Percentiles rank a stretch among this genome's conserved stretches.
These are phyloP conservation scores for Ocimum tenuiflorum DNA, from an alignment of 257 asterid species.

Conservation along the genomic window DNA sequence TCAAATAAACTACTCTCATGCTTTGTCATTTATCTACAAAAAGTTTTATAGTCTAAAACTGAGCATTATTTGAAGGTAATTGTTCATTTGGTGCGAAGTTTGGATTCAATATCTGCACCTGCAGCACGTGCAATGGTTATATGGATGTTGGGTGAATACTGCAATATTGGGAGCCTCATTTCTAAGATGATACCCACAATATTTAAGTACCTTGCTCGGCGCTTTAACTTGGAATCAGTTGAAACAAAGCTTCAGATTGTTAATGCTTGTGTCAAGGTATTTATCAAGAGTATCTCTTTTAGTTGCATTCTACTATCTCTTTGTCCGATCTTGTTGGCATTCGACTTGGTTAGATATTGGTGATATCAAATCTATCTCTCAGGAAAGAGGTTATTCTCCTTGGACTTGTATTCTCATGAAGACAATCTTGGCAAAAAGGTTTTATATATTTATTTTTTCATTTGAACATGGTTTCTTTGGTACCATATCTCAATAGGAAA, in stretches of 20 bases:
- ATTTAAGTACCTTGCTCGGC: slow-evolving; percentile 61
- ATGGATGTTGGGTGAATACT: slow-evolving; percentile 94
- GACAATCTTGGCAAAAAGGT: neutral
- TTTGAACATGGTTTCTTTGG: neutral
- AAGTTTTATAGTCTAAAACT: slow-evolving; percentile 9
- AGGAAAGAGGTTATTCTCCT: neutral
- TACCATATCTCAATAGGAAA: neutral
- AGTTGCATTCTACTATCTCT: neutral
- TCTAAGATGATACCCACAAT: slow-evolving; percentile 62
- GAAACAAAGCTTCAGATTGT: slow-evolving; percentile 90
- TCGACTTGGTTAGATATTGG: slow-evolving; percentile 10
- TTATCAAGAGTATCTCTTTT: slow-evolving; percentile 1
- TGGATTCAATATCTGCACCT: slow-evolving; percentile 72
- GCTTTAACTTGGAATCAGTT: slow-evolving; percentile 65
- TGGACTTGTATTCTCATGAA: slow-evolving; percentile 4
- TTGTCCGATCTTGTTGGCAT: too few species aligned
- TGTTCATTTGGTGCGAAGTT: slow-evolving; percentile 60
- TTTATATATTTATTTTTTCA: neutral
- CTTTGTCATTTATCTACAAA: neutral
- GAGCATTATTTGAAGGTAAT: slow-evolving; percentile 54
- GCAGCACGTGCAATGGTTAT: slow-evolving; percentile 85
- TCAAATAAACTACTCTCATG: neutral
- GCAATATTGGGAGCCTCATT: slow-evolving; percentile 49
- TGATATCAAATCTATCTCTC: slow-evolving; percentile 1
- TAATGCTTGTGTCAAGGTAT: slow-evolving; percentile 78